phyloP scores from a whole-genome alignment of 1,139 yeast genomes.

The Yamadazyma triangularis region DNA sequence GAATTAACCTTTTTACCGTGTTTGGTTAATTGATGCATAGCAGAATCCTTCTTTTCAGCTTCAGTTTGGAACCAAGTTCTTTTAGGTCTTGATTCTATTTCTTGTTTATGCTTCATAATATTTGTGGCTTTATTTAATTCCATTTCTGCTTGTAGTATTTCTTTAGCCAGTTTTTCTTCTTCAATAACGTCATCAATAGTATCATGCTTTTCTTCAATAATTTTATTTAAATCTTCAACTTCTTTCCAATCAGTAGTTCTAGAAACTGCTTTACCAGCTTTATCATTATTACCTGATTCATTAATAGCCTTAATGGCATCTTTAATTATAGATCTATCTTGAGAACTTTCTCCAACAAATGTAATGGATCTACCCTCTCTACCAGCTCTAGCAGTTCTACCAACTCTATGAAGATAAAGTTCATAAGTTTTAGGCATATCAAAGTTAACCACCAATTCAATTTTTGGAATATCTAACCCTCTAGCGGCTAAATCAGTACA shows the following conservation, averaged over 20 bases:
- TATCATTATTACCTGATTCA: constrained; percentile 42
- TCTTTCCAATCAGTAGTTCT: constrained; percentile 84
- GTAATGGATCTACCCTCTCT: constrained; percentile 91
- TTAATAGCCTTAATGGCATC: constrained; percentile 63
- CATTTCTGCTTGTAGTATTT: constrained; percentile 83
- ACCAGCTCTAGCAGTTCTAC: constrained; percentile 99
- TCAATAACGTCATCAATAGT: constrained; percentile 71
- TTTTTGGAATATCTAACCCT: constrained; percentile 98
- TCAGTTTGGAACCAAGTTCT: constrained; percentile 95
- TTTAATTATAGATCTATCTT: constrained; percentile 83
- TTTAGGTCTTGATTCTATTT: constrained; percentile 84
- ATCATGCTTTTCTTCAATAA: constrained; percentile 55
- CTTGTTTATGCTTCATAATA: constrained; percentile 71
- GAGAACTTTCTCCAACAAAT: constrained; percentile 85
- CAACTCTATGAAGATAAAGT: constrained; percentile 92
- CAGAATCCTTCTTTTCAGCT: constrained; percentile 58
- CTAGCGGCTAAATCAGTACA: constrained; percentile 99
- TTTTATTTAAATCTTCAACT: constrained; percentile 61
- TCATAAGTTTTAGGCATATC: constrained; percentile 96
- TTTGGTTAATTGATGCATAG: constrained; percentile 41
- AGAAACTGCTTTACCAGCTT: constrained; percentile 65
- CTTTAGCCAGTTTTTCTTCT: constrained; percentile 88
- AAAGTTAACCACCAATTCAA: constrained; percentile 87
- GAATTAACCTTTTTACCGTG: constrained; percentile 45
- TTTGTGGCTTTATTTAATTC: constrained; percentile 84